phyloP scores from a whole-genome alignment of 352 stramenopile genomes.

The Globisporangium recalcitrans region DNA sequence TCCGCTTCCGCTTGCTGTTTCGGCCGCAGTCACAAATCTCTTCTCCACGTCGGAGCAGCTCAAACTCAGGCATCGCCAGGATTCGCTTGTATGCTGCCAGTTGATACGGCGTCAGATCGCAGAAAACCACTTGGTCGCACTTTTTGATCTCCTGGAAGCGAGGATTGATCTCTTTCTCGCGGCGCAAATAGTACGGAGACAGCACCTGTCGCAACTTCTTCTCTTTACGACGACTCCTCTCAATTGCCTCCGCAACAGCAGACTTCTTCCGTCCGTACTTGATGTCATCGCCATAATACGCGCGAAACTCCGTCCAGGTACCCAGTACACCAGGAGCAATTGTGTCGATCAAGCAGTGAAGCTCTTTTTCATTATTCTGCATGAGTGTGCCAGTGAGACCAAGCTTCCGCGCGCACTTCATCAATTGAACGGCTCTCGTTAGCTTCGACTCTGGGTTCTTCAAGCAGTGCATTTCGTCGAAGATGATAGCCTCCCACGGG shows the following conservation, averaged over 20 bases:
- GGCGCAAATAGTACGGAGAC: slow-evolving; percentile 58
- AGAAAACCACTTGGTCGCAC: slow-evolving; percentile 76
- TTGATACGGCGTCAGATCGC: slow-evolving; percentile 67
- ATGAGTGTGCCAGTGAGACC: slow-evolving; percentile 88
- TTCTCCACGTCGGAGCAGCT: slow-evolving; percentile 56
- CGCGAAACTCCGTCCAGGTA: slow-evolving; percentile 60
- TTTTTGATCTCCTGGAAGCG: slow-evolving; percentile 71
- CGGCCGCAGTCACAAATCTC: slow-evolving; percentile 62
- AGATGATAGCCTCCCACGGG: slow-evolving; percentile 91
- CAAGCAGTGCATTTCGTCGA: slow-evolving; percentile 99
- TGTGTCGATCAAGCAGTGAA: slow-evolving; percentile 72
- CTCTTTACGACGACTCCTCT: slow-evolving; percentile 63
- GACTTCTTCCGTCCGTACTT: slow-evolving; percentile 83
- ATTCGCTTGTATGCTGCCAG: slow-evolving; percentile 65
- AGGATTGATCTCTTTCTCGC: slow-evolving; percentile 71
- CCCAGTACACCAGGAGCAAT: slow-evolving; percentile 64
- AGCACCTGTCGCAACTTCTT: slow-evolving; percentile 55
- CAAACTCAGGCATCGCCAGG: slow-evolving; percentile 66
- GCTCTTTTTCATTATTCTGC: slow-evolving; percentile 85
- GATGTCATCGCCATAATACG: slow-evolving; percentile 78
- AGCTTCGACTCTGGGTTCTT: slow-evolving; percentile 96
- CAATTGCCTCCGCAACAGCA: slow-evolving; percentile 48
- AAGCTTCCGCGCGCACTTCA: slow-evolving; percentile 61
- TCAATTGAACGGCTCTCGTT: slow-evolving; percentile 61
- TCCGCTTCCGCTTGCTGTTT: slow-evolving; percentile 47